phyloP scores from a whole-genome alignment of 2,329 filamentous ascomycete species.

The Bimuria novae-zelandiae region DNA sequence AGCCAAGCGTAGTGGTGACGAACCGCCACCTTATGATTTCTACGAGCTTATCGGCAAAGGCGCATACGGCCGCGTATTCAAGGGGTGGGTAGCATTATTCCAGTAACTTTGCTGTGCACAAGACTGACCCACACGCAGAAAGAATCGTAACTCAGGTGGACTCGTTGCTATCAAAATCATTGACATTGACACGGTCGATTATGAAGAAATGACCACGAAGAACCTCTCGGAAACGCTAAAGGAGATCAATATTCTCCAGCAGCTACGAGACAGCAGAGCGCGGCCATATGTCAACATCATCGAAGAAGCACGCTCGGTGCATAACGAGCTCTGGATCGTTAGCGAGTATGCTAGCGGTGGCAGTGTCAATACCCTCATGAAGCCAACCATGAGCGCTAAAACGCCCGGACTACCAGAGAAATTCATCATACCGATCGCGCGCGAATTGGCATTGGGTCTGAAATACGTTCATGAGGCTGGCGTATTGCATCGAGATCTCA shows the following conservation, averaged over 20 bases:
- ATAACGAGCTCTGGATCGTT: slow-evolving; percentile 84
- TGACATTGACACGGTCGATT: slow-evolving; percentile 78
- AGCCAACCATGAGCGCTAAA: slow-evolving; percentile 42
- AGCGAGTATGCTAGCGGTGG: slow-evolving; percentile 86
- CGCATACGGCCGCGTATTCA: slow-evolving; percentile 75
- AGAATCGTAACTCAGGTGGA: slow-evolving; percentile 48
- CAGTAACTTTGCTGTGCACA: background rate
- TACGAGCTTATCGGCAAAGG: slow-evolving; percentile 76
- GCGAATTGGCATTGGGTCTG: slow-evolving; percentile 65
- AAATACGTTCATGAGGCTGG: slow-evolving; percentile 68
- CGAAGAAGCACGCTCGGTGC: slow-evolving; percentile 76
- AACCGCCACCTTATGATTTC: slow-evolving; percentile 69
- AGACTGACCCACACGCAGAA: slow-evolving; percentile 35
- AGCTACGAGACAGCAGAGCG: slow-evolving; percentile 74
- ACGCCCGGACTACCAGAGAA: slow-evolving; percentile 56
- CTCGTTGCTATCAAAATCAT: slow-evolving; percentile 82
- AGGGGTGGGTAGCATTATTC: slow-evolving; percentile 50
- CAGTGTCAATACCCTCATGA: slow-evolving; percentile 71
- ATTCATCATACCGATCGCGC: slow-evolving; percentile 67
- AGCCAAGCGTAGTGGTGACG: slow-evolving; percentile 63
- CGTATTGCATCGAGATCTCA: slow-evolving; percentile 68
- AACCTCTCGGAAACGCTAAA: slow-evolving; percentile 60
- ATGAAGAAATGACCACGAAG: slow-evolving; percentile 46
- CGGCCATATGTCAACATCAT: slow-evolving; percentile 84
- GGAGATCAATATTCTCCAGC: slow-evolving; percentile 69